Evolutionary conservation across 768 basidiomycete species (phyloP).

Genomic region (Lactarius psammicola): DNA sequence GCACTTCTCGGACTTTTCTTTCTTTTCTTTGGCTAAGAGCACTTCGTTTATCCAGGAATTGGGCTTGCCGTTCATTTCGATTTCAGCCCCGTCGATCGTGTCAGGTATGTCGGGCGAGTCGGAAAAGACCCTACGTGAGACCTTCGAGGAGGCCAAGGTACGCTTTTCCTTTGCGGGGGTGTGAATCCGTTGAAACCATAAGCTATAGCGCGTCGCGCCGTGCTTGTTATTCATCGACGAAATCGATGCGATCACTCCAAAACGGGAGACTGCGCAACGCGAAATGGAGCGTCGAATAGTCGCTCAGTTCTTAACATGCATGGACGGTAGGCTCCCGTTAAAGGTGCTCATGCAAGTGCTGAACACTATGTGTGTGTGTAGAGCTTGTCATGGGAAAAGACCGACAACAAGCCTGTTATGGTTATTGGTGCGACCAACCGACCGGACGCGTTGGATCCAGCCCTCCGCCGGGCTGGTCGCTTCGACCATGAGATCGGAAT

Average conservation of each 20-base stretch:
- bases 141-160: constrained; percentile 97
- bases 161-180: constrained; percentile 21
- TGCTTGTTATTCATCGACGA: constrained; percentile 97
- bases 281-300: constrained; percentile 99
- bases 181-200: neutral
- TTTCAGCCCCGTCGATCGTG: constrained; percentile 94
- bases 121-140: constrained; percentile 95
- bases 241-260: constrained; percentile 97
- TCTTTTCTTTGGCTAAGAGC: neutral
- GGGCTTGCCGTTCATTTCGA: constrained; percentile 86
- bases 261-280: constrained; percentile 94
- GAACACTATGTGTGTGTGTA: constrained; percentile 34
- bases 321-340: constrained; percentile 81
- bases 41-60: constrained; percentile 60
- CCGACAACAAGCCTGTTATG: constrained; percentile 86
- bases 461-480: constrained; percentile 87
- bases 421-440: constrained; percentile 97
- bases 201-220: constrained; percentile 74
- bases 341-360: constrained; percentile 1
- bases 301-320: constrained; percentile 95
- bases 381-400: constrained; percentile 96
- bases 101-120: constrained; percentile 99
- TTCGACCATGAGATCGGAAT: constrained; percentile 99
- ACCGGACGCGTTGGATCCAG: constrained; percentile 92
- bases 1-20: constrained; percentile 32